Conservation (phyloP, 2,329 filamentous ascomycete species). For the Aspergillus udagawae region DNA sequence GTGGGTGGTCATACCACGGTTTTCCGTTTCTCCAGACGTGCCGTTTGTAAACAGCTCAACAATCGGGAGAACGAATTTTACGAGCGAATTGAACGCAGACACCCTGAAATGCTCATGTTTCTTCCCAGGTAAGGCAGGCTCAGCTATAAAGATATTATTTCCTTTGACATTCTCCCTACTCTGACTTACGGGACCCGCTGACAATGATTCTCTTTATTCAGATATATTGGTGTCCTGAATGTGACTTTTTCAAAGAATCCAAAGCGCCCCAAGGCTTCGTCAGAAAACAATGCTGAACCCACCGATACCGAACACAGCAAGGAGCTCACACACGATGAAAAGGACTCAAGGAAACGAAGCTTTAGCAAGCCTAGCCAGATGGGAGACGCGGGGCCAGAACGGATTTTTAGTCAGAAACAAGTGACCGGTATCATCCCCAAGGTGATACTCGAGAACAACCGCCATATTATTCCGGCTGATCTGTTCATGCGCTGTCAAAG, state of each 20-base stretch:
- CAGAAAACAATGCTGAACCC: constrained; percentile 25
- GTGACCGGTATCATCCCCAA: constrained; percentile 73
- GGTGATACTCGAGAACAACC: constrained; percentile 90
- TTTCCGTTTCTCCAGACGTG: constrained; percentile 90
- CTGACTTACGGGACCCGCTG: background rate
- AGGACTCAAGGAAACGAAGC: constrained; percentile 10
- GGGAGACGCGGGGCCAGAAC: constrained; percentile 34
- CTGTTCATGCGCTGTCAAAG: constrained; percentile 63
- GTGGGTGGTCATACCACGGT: constrained; percentile 95
- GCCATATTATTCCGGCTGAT: constrained; percentile 84
- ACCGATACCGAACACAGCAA: constrained; percentile 10
- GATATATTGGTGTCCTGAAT: constrained; percentile 95
- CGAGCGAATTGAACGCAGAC: constrained; percentile 86
- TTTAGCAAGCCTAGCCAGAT: constrained; percentile 10
- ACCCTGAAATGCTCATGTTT: constrained; percentile 85
- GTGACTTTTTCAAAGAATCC: constrained; percentile 86
- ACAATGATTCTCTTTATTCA: constrained; percentile 36
- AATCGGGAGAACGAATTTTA: constrained; percentile 99
- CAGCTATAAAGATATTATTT: constrained; percentile 41
- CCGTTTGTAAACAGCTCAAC: constrained; percentile 97
- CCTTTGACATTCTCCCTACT: background rate
- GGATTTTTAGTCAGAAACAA: constrained; percentile 71
- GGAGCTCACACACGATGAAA: constrained; percentile 4
- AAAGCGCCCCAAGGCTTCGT: constrained; percentile 53
- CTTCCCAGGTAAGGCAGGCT: constrained; percentile 63